A percentile compares a stretch with the other conserved stretches of the same genome.
phyloP scores from a whole-genome alignment of 2,329 filamentous ascomycete genomes.

The Exophiala sp. region DNA sequence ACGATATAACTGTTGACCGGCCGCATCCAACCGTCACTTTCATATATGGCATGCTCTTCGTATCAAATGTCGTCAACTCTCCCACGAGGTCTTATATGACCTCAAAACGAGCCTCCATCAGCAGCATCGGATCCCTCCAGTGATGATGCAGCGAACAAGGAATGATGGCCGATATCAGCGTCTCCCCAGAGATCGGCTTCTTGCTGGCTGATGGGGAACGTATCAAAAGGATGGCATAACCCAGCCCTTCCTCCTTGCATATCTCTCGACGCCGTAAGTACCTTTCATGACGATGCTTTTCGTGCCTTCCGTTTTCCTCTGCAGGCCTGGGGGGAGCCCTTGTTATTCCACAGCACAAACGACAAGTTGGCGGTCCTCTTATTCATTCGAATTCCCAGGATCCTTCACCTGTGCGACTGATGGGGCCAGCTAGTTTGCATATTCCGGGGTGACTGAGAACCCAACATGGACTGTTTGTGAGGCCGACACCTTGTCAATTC shows the following conservation, averaged over 20 bases:
- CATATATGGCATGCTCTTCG: conserved; percentile 10
- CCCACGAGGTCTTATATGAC: neutral
- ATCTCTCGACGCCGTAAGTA: conserved; percentile 4
- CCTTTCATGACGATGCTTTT: conserved; percentile 10
- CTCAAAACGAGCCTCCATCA: conserved; percentile 4
- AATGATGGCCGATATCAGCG: neutral
- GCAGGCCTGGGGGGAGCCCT: conserved; percentile 11
- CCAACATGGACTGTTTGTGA: conserved; percentile 44
- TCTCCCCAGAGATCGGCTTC: conserved; percentile 2
- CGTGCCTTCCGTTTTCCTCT: conserved; percentile 13
- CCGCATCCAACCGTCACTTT: conserved; percentile 2
- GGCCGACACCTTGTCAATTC: conserved; percentile 33
- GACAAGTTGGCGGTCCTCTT: conserved; percentile 21
- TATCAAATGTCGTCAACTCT: conserved; percentile 13
- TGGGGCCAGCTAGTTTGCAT: conserved; percentile 49
- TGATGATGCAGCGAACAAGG: no score
- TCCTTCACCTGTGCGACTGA: conserved; percentile 47
- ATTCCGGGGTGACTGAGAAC: conserved; percentile 36
- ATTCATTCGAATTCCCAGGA: conserved; percentile 48
- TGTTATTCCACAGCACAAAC: conserved; percentile 13
- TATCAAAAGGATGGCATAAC: conserved; percentile 11
- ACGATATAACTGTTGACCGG: neutral
- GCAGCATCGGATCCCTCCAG: neutral
- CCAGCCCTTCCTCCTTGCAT: conserved; percentile 1
- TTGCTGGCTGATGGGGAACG: conserved; percentile 9